phyloP scores from a whole-genome alignment of 129 eudicot species.

The Flaveria bidentis region DNA sequence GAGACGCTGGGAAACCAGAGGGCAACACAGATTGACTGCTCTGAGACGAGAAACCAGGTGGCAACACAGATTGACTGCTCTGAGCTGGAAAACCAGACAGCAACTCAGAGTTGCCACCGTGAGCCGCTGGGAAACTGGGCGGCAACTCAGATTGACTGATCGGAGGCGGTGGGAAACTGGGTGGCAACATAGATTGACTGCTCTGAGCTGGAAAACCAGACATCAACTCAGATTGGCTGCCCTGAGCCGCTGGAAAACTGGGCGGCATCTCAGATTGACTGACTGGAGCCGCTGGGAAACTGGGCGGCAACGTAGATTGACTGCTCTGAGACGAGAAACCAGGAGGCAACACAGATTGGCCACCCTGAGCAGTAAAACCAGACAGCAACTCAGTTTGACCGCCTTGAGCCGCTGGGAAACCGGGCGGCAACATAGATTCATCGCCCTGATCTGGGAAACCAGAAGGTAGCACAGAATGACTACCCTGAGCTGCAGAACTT shows the following conservation, averaged over 20 bases:
- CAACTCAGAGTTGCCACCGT: neutral
- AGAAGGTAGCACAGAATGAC: neutral
- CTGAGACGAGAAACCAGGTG: conserved; percentile 31
- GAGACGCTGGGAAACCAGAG: conserved; percentile 13
- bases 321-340: conserved; percentile 23
- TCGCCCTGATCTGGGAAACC: neutral
- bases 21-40: conserved; percentile 26
- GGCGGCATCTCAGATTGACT: neutral
- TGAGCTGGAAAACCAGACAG: neutral
- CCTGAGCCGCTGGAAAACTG: neutral
- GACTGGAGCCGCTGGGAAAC: conserved; percentile 21
- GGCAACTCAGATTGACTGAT: conserved; percentile 3
- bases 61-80: conserved; percentile 2
- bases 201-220: conserved; percentile 25
- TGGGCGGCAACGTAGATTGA: neutral
- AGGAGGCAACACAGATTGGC: conserved; percentile 15
- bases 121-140: neutral
- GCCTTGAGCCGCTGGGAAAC: conserved; percentile 1
- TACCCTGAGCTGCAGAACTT: neutral
- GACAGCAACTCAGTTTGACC: conserved; percentile 8
- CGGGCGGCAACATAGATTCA: neutral
- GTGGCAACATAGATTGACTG: neutral
- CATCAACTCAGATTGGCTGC: neutral
- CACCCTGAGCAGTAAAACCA: conserved; percentile 14
- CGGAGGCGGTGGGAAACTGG: conserved; percentile 16